Base-by-base conservation (phyloP, 1,284 basidiomycete species). In the Trichosporon coremiiforme region DNA sequence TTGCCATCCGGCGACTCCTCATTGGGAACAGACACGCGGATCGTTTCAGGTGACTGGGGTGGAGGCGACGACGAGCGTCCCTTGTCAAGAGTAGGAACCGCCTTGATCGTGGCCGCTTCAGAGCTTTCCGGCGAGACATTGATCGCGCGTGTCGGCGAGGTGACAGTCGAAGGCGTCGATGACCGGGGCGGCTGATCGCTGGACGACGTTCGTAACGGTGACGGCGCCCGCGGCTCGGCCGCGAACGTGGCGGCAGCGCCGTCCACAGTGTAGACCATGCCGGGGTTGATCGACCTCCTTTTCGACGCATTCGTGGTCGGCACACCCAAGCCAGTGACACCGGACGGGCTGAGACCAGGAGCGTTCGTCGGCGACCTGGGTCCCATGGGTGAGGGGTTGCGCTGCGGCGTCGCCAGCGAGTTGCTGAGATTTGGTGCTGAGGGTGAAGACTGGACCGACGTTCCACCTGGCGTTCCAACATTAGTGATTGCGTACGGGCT, bases 211-310 rank as follows among this genome's bases (percentile, higher is more conserved):
- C 83, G 79, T 4, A 84, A 72, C 0, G 84, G 84, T 1, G 84
- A 84, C 0, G 82, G 80, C 0, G 82, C 82, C 53, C 82, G 66
- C 0, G 75, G 75, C 31, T 81, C 80, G 0, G 70, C 74, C 0
- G 79, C 74, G 66, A 79, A 80, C 7, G 77, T 78, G 20, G 73
- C 75, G 45, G 80, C 79, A 8, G 72, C 68, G 10, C 75, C 68
- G 62, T 83, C 82, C 67, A 81, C 77, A 66, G 78, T 82, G 77
- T 82, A 81, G 1, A 79, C 75, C 77, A 81, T 80, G 10, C 74
- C 80, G 0, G 84, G 84, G 70, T 84, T 85, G 77, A 85, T 85
- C 0, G 83, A 84, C 31, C 82, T 67, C 55, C 84, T 70, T 41
- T 77, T 74, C 15, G 82, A 82, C 0, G 82, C 81, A 70, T 79